Base-by-base conservation (phyloP, 2,329 filamentous ascomycete genomes). In the Claviceps fusiformis region DNA sequence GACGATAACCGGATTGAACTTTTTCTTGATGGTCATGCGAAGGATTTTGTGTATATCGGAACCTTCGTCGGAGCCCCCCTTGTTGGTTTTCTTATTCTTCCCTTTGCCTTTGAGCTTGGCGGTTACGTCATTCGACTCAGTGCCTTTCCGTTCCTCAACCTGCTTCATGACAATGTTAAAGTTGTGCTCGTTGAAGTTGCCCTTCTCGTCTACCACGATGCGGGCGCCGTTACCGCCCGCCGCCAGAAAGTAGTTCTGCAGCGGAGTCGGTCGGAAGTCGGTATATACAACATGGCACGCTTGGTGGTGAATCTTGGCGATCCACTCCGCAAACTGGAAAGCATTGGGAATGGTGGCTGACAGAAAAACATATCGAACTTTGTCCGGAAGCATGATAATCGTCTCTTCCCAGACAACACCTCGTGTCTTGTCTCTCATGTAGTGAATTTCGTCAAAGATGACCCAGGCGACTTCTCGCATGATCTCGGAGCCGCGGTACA, bases 381-480 rank as follows among this genome's bases (percentile, higher is more conserved):
- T 97, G 75, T 98, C 93, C 4, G 93, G 93, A 35, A 98, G 78
- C 61, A 98, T 79, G 65, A 98, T 98, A 67, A 98, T 97, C 44
- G 93, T 97, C 75, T 98, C 93, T 70, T 98, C 93, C 93, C 93
- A 98, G 2, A 98, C 93, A 0, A 98, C 93, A 75, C 93, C 93
- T 71, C 93, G 81, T 52, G 83, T 80, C 71, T 95, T 95, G 71
- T 98, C 93, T 65, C 93, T 84, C 83, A 98, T 86, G 72, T 98
- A 98, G 71, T 98, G 93, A 59, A 98, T 95, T 71, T 98, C 93
- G 71, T 98, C 93, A 63, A 98, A 98, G 2, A 98, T 77, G 1
- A 98, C 95, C 93, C 93, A 98, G 15, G 87, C 91, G 1, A 98
- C 95, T 74, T 98, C 93, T 62, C 93, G 89, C 92, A 98, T 98